These are phyloP conservation scores for Zasmidium cellare DNA, from an alignment of 2,329 filamentous ascomycete genomes.

Conservation along the genomic window DNA sequence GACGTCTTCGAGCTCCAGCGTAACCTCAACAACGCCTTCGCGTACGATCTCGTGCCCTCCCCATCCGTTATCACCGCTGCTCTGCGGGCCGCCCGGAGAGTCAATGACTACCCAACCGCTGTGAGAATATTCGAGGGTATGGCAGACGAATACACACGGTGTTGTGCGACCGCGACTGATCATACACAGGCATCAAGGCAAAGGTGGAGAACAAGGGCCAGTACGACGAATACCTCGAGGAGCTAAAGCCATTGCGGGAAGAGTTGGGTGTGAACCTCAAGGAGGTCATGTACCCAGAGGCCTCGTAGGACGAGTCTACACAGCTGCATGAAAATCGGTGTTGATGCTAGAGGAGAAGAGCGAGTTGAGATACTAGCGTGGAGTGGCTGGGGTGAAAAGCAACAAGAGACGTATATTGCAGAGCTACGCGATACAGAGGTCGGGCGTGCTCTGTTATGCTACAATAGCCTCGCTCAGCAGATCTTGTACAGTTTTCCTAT, in stretches of 20 bases:
- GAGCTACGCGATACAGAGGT: constrained; percentile 8
- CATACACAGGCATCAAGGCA: constrained; percentile 80
- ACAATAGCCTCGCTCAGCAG: constrained; percentile 27
- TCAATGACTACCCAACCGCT: constrained; percentile 98
- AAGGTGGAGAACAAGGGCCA: constrained; percentile 99
- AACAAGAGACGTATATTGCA: constrained; percentile 15
- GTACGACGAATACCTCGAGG: constrained; percentile 93
- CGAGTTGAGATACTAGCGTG: neutral
- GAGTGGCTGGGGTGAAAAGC: constrained; percentile 8
- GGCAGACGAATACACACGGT: neutral
- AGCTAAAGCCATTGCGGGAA: constrained; percentile 89
- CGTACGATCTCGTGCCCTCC: constrained; percentile 98
- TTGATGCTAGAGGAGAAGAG: constrained; percentile 4
- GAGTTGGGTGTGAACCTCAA: constrained; percentile 89
- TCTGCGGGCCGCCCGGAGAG: constrained; percentile 87
- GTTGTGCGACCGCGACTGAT: constrained; percentile 1
- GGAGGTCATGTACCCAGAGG: constrained; percentile 82
- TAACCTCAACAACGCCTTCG: constrained; percentile 99
- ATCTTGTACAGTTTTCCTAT: constrained; percentile 25
- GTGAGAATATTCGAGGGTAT: constrained; percentile 98
- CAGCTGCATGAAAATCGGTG: constrained; percentile 9
- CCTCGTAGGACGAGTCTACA: constrained; percentile 21
- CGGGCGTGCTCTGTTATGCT: constrained; percentile 19
- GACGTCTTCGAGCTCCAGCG: constrained; percentile 98
- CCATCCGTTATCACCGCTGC: constrained; percentile 87